Conservation (phyloP, 495 filamentous ascomycete species). For the Chlorociboria aeruginascens region DNA sequence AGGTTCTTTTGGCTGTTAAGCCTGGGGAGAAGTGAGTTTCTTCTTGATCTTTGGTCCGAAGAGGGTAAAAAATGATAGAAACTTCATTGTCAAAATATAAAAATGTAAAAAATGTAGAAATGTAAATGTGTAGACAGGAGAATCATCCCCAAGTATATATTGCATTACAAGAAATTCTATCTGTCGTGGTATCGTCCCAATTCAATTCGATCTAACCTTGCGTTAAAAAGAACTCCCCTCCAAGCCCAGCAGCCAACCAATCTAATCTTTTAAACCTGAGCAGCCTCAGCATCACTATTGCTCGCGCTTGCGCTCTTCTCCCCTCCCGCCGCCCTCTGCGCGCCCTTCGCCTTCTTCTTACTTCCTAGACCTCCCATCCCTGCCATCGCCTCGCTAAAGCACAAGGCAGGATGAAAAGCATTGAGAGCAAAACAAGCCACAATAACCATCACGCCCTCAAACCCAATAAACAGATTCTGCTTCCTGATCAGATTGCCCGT, state of each 20-base stretch:
- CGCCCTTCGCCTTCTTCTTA: conserved; percentile 6
- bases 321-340: conserved; percentile 1
- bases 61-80: too few species aligned
- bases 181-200: not conserved
- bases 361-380: conserved; percentile 12
- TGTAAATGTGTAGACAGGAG: too few species aligned
- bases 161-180: not conserved
- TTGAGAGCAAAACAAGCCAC: conserved; percentile 36
- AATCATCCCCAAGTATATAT: too few species aligned
- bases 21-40: too few species aligned
- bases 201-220: not conserved
- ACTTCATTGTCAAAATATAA: too few species aligned
- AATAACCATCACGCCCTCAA: conserved; percentile 47
- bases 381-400: conserved; percentile 14
- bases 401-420: conserved; percentile 27
- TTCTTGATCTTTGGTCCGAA: too few species aligned
- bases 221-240: not conserved
- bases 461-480: conserved; percentile 41
- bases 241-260: too few species aligned
- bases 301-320: conserved; percentile 1
- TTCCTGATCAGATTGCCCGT: conserved; percentile 31
- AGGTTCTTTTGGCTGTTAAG: too few species aligned
- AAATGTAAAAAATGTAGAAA: too few species aligned
- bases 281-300: conserved; percentile 9
- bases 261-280: not conserved